Base-by-base conservation (phyloP, 208 protist species). In the Acanthamoeba culbertsoni region DNA sequence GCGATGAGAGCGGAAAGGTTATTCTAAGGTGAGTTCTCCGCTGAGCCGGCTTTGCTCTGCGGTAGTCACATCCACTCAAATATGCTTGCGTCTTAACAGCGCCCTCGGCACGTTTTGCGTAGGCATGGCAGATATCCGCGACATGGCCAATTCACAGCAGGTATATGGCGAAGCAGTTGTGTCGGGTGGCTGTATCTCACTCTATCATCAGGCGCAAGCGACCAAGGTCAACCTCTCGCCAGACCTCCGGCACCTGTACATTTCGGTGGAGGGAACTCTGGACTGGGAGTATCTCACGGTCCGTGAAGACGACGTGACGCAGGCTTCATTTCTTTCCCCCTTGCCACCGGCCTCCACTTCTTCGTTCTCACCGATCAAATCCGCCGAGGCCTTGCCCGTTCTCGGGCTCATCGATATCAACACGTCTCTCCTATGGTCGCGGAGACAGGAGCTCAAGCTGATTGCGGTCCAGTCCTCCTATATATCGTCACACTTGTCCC, bases 391-490 rank as follows among this genome's bases (percentile, higher is more conserved):
- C 5, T 33, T 33, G 43, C 43, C 73, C 73, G 35, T 43, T 12
- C 73, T 84, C 73, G 73, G 20, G 12, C 26, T 84, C 28, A 84
- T 84, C 45, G 73, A 84, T 28, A 55, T 84, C 73, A 84, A 84
- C 73, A 84, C 73, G 0, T 84, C 73, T n/a, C 73, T 84, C 18
- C 73, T 84, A n/a, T 84, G 73, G 73, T 84, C 73, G 5, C 73
- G 73, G 16, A 37, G 73, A 31, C 40, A 84, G 40, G 73, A 84
- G 28, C 73, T 84, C 43, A 84, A 84, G 43, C 3, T 84, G 73
- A 55, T 84, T 33, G 73, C 73, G 12, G 73, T 84, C 28, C 73
- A 84, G 43, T 84, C 73, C 10, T 37, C 73, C 45, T 84, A 55
- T 28, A 84, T 84, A 55, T 84, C 73, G 20, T 46, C 73, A 4